These are phyloP conservation scores for Clonostachys rhizophaga DNA, from an alignment of 2,329 filamentous ascomycete genomes.

Conservation along the genomic window DNA sequence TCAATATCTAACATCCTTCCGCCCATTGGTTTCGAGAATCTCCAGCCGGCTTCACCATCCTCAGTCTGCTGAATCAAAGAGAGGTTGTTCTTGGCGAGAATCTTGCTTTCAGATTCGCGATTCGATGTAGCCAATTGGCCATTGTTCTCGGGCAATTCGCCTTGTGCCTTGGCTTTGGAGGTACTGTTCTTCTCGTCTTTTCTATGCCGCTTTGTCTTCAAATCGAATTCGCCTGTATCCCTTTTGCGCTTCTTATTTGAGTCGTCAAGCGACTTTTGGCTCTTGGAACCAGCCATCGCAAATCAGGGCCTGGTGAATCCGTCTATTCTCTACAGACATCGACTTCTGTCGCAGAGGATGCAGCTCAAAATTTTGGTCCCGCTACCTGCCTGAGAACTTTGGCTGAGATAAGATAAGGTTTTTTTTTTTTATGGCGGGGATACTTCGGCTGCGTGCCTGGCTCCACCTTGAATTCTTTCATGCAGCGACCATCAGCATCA, in stretches of 20 bases:
- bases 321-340: background rate
- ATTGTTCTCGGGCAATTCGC: conserved; percentile 1
- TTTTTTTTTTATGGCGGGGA: conserved; percentile 9
- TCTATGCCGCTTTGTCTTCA: conserved; percentile 33
- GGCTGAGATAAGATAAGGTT: conserved; percentile 34
- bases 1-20: conserved; percentile 62
- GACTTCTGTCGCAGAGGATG: background rate
- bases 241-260: conserved; percentile 41
- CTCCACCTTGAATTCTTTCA: background rate
- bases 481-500: background rate
- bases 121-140: conserved; percentile 13
- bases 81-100: background rate
- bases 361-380: conserved; percentile 30
- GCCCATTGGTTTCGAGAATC: conserved; percentile 59
- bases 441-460: conserved; percentile 4
- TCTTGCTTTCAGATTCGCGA: conserved; percentile 13
- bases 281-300: conserved; percentile 28
- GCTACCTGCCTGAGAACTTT: conserved; percentile 25
- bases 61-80: background rate
- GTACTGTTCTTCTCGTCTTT: conserved; percentile 14
- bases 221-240: conserved; percentile 33
- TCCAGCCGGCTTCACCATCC: conserved; percentile 40
- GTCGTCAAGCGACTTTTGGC: conserved; percentile 23
- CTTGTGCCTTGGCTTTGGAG: background rate
- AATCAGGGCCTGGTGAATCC: background rate